Evolutionary conservation across 192 early-diverging fungal genomes (phyloP).

Genomic region (Mortierella hygrophila): DNA sequence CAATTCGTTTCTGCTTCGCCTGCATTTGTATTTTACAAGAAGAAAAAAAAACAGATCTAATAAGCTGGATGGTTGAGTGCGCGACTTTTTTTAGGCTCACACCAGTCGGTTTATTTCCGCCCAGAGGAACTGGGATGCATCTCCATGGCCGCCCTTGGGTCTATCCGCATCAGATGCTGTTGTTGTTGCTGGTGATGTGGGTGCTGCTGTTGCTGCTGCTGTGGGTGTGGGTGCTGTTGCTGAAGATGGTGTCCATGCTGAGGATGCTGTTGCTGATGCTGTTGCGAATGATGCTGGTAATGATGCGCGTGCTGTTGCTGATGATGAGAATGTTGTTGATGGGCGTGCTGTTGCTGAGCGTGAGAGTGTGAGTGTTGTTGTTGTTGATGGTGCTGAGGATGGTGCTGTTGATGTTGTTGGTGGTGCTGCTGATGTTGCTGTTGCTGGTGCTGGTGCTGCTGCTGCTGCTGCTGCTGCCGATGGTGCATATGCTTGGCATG

Average conservation of each 20-base stretch:
- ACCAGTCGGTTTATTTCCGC: background rate
- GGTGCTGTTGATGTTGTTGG: slow-evolving; percentile 1
- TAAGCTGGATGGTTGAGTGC: no score
- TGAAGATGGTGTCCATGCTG: slow-evolving; percentile 9
- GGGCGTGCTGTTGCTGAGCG: slow-evolving; percentile 1
- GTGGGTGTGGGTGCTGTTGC: slow-evolving; percentile 13
- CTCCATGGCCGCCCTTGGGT: slow-evolving; percentile 5
- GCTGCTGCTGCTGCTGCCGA: slow-evolving; percentile 2
- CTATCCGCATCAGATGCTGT: slow-evolving; percentile 3
- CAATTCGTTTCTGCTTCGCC: no score
- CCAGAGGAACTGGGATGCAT: background rate
- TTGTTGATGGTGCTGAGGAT: background rate
- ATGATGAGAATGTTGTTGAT: background rate
- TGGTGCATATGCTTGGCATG: background rate
- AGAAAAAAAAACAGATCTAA: no score
- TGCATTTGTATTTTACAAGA: no score
- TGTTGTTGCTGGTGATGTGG: slow-evolving; percentile 10
- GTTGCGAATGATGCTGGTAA: background rate
- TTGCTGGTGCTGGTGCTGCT: slow-evolving; percentile 5
- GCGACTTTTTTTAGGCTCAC: no score
- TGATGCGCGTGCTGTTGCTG: slow-evolving; percentile 5
- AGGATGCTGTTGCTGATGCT: background rate
- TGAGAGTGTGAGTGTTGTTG: slow-evolving; percentile 1
- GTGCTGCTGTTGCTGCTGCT: background rate
- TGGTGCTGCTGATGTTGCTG: slow-evolving; percentile 23